Evolutionary conservation across 345 rosid species (phyloP).

Genomic region (Rhizophora mangle): DNA sequence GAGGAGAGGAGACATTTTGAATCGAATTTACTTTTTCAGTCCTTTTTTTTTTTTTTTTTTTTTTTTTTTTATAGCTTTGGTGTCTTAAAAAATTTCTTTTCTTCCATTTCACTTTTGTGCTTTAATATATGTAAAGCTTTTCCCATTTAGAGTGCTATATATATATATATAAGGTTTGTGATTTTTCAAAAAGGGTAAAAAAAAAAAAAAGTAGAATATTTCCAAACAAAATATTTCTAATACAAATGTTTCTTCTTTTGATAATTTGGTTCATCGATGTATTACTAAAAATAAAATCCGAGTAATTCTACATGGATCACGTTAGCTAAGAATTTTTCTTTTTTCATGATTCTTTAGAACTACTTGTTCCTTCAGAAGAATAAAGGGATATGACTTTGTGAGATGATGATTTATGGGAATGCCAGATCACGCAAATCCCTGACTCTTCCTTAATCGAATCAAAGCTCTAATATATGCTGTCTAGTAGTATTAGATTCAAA

Average conservation of each 20-base stretch:
- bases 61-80: not conserved
- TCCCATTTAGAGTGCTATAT: too few species aligned
- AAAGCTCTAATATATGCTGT: not conserved
- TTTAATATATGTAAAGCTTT: too few species aligned
- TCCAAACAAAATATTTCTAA: too few species aligned
- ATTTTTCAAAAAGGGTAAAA: too few species aligned
- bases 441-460: not conserved
- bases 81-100: not conserved
- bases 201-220: too few species aligned
- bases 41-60: too few species aligned
- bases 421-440: slow-evolving; percentile 1
- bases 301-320: too few species aligned
- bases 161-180: too few species aligned
- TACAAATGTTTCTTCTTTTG: not conserved
- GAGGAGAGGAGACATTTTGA: slow-evolving; percentile 39
- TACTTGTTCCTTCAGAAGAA: slow-evolving; percentile 12
- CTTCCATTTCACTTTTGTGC: not conserved
- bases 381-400: slow-evolving; percentile 17
- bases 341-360: not conserved
- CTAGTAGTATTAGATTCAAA: too few species aligned
- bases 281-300: not conserved
- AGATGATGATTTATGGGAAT: slow-evolving; percentile 15
- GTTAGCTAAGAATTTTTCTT: too few species aligned
- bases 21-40: slow-evolving; percentile 32
- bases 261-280: not conserved